A percentile compares a stretch with the other conserved stretches of the same genome.
Evolutionary conservation across 1,139 yeast genomes (phyloP).

Genomic region (Geotrichum candidum): DNA sequence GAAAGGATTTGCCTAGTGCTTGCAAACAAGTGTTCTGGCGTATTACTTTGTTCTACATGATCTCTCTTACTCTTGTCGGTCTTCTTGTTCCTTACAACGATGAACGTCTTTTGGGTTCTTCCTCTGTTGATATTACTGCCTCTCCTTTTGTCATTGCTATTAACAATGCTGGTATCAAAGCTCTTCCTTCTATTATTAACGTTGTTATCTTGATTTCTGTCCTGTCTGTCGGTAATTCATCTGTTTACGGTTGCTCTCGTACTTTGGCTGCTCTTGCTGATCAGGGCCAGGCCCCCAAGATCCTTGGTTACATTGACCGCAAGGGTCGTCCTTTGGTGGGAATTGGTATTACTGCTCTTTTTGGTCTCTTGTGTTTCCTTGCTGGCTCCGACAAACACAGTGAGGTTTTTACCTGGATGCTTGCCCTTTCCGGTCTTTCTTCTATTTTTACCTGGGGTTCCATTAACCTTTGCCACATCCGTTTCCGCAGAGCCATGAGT

Average conservation of each 20-base stretch:
- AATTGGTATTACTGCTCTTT: constrained; percentile 37
- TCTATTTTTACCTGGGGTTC: constrained; percentile 83
- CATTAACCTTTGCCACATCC: constrained; percentile 65
- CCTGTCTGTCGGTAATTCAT: constrained; percentile 67
- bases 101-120: constrained; percentile 42
- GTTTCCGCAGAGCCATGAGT: constrained; percentile 70
- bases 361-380: constrained; percentile 67
- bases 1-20: constrained; percentile 57
- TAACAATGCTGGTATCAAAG: constrained; percentile 50
- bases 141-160: constrained; percentile 76
- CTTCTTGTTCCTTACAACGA: constrained; percentile 60
- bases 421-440: constrained; percentile 78
- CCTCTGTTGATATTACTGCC: constrained; percentile 48
- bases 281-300: constrained; percentile 72
- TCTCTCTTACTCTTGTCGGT: constrained; percentile 55
- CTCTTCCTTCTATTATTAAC: constrained; percentile 64
- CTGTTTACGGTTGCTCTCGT: constrained; percentile 74
- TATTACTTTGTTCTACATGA: constrained; percentile 57
- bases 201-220: constrained; percentile 69
- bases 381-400: constrained; percentile 60
- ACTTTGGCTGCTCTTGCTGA: constrained; percentile 76
- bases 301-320: constrained; percentile 66
- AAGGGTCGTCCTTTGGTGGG: constrained; percentile 70
- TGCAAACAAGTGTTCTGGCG: constrained; percentile 69
- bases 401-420: constrained; percentile 70